These are phyloP conservation scores for Aureobasidium sp. DNA, from an alignment of 2,329 filamentous ascomycete genomes.

Conservation along the genomic window DNA sequence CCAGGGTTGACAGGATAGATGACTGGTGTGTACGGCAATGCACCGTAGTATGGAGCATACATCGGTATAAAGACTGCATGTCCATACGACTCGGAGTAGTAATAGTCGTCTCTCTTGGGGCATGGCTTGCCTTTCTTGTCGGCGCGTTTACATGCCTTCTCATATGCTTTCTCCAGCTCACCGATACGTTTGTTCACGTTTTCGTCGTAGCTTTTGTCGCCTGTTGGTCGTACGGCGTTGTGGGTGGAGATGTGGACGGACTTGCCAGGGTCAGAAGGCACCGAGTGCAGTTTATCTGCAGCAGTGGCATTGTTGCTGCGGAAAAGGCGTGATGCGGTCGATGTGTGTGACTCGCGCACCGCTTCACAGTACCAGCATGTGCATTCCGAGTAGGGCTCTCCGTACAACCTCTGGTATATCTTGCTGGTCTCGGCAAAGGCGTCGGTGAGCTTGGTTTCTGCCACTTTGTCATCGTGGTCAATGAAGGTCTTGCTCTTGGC, in stretches of 20 bases:
- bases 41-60: constrained; percentile 40
- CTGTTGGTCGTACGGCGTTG: constrained; percentile 48
- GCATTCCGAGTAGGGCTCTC: constrained; percentile 65
- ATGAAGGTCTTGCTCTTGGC: constrained; percentile 49
- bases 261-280: constrained; percentile 44
- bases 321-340: constrained; percentile 37
- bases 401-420: constrained; percentile 56
- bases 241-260: constrained; percentile 67
- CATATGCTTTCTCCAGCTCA: constrained; percentile 49
- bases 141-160: constrained; percentile 30
- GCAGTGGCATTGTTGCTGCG: constrained; percentile 34
- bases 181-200: constrained; percentile 23
- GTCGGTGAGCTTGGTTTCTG: constrained; percentile 53
- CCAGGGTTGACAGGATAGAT: constrained; percentile 37
- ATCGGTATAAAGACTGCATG: constrained; percentile 37
- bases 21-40: constrained; percentile 22
- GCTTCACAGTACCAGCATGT: constrained; percentile 81
- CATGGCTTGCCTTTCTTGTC: constrained; percentile 29
- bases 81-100: constrained; percentile 35
- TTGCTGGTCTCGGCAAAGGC: constrained; percentile 67
- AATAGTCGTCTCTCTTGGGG: constrained; percentile 30
- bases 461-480: constrained; percentile 79
- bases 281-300: constrained; percentile 26
- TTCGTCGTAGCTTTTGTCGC: constrained; percentile 19
- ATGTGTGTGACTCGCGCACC: constrained; percentile 50